phyloP scores from a whole-genome alignment of 345 rosid genomes.

The Psidium guajava region DNA sequence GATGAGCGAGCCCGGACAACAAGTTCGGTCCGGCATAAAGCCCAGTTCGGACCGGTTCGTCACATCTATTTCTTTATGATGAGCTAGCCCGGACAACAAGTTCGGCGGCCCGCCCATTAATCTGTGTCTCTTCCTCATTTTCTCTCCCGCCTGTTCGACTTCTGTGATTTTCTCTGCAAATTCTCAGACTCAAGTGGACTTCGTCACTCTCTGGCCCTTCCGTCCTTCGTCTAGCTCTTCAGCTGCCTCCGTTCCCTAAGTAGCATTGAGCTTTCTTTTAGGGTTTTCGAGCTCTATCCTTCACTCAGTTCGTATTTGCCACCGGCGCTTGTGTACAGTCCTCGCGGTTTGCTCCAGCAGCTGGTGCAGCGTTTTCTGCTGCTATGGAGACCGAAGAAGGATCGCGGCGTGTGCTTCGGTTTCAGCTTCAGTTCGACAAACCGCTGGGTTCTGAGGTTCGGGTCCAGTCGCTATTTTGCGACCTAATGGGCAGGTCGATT shows the following conservation, averaged over 20 bases:
- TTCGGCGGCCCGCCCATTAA: too few species aligned
- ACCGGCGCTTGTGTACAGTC: not conserved
- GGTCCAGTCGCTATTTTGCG: not conserved
- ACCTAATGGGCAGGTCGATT: not conserved
- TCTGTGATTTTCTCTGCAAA: not conserved
- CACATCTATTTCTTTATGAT: too few species aligned
- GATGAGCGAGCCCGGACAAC: not conserved
- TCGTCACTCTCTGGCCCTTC: not conserved
- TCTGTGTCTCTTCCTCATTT: too few species aligned
- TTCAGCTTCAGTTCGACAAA: not conserved
- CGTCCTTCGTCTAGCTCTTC: not conserved
- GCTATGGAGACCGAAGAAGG: not conserved
- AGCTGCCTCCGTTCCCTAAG: not conserved
- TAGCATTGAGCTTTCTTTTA: not conserved
- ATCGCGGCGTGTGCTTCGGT: not conserved
- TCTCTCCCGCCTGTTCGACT: too few species aligned
- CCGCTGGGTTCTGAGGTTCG: not conserved
- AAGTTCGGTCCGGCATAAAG: not conserved
- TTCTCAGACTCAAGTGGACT: not conserved
- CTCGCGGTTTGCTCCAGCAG: not conserved
- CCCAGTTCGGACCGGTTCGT: not conserved
- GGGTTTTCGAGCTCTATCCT: not conserved
- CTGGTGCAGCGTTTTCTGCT: not conserved
- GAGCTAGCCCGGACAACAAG: too few species aligned
- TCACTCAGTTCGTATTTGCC: not conserved